Conservation (phyloP, 2,329 filamentous ascomycete species). For the Trichoderma hamatum region DNA sequence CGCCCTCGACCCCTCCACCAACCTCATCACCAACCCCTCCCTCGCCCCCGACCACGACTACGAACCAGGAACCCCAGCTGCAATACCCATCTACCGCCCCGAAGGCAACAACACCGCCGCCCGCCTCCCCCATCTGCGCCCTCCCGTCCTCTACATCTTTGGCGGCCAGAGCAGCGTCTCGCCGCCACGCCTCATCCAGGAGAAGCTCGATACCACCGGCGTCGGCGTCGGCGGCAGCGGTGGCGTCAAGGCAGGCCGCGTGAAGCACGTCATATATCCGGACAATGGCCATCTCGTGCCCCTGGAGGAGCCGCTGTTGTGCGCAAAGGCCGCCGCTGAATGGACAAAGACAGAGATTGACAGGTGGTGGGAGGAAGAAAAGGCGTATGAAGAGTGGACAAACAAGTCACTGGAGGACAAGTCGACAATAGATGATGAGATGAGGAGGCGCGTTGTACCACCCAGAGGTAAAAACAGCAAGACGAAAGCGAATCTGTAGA, state of each 20-base stretch:
- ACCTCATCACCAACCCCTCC: conserved; percentile 50
- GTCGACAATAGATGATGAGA: conserved; percentile 54
- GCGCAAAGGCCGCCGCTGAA: conserved; percentile 61
- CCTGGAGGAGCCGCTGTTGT: conserved; percentile 73
- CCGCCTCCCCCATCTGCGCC: conserved; percentile 63
- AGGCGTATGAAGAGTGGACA: conserved; percentile 59
- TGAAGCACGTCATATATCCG: conserved; percentile 66
- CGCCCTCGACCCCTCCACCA: conserved; percentile 45
- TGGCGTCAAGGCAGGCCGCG: conserved; percentile 64
- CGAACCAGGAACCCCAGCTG: conserved; percentile 41
- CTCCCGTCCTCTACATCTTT: conserved; percentile 70
- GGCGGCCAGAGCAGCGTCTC: conserved; percentile 64
- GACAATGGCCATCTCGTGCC: conserved; percentile 78
- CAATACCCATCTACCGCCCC: conserved; percentile 66
- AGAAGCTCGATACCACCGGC: conserved; percentile 68
- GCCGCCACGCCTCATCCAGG: conserved; percentile 49
- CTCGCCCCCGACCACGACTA: conserved; percentile 52
- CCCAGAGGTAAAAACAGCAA: conserved; percentile 28
- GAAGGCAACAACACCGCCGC: conserved; percentile 61
- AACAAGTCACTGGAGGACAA: conserved; percentile 55
- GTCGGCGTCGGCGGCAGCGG: conserved; percentile 69
- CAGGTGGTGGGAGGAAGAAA: conserved; percentile 60
- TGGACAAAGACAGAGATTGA: conserved; percentile 63
- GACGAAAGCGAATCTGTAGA: conserved; percentile 25
- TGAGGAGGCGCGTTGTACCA: conserved; percentile 53